Conservation (phyloP, 345 rosid genomes). For the Excoecaria cochinchinensis region DNA sequence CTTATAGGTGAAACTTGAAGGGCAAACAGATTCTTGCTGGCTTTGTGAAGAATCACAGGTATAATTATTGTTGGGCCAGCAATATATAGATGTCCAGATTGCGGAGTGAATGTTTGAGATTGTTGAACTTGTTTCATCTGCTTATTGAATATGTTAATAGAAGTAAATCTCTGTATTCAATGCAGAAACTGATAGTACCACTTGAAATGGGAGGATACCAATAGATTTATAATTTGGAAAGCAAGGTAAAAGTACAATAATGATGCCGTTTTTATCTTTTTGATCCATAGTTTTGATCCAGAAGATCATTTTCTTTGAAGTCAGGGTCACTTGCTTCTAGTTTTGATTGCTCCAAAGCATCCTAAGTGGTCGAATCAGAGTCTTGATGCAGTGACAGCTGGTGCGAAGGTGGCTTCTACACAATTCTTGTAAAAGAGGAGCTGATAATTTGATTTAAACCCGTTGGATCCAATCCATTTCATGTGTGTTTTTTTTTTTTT, state of each 20-base stretch:
- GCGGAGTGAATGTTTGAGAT: background rate
- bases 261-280: background rate
- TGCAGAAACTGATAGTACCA: background rate
- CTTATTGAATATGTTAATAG: background rate
- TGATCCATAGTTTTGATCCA: background rate
- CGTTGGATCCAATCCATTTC: too few species aligned
- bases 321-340: background rate
- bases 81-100: background rate
- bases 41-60: slow-evolving; percentile 2
- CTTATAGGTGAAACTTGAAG: slow-evolving; percentile 1
- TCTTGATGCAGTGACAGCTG: background rate
- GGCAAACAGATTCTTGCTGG: slow-evolving; percentile 3
- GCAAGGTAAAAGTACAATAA: background rate
- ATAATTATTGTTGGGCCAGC: background rate
- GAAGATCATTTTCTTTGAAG: background rate
- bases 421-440: background rate
- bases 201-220: background rate
- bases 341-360: background rate
- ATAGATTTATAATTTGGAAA: background rate
- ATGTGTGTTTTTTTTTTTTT: too few species aligned
- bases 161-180: background rate
- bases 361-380: background rate
- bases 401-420: background rate
- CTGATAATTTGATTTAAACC: too few species aligned
- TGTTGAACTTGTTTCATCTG: background rate